Conservation (phyloP, 176 grass and related monocot genomes). For the Avena atlantica region DNA sequence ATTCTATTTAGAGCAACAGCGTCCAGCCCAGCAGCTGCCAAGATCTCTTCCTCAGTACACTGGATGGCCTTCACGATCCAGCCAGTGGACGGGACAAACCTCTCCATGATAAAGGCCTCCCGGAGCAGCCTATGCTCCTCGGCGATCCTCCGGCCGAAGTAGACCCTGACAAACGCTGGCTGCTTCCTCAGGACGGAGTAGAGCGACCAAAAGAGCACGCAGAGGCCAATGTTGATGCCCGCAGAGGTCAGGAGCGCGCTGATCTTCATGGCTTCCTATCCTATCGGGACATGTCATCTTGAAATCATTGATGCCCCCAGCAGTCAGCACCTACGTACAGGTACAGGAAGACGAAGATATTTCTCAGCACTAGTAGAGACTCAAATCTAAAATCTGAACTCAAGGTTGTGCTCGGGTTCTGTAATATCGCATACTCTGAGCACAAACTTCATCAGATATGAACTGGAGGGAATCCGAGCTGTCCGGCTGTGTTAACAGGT, state of each 20-base stretch:
- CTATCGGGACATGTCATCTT: conserved; percentile 37
- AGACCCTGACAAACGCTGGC: conserved; percentile 79
- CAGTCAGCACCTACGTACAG: neutral
- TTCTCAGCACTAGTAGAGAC: neutral
- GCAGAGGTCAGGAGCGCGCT: conserved; percentile 85
- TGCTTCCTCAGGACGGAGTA: conserved; percentile 94
- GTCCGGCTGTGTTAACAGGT: conserved; percentile 1
- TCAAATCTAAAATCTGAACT: neutral
- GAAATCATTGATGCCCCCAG: neutral
- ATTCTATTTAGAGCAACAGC: conserved; percentile 87
- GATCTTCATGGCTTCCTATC: conserved; percentile 60
- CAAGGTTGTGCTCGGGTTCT: neutral
- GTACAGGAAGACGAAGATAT: neutral
- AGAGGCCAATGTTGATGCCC: conserved; percentile 89
- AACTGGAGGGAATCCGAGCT: neutral
- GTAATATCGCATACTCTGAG: neutral
- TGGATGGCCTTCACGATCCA: conserved; percentile 88
- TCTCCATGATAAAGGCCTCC: conserved; percentile 76
- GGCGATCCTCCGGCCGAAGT: conserved; percentile 78
- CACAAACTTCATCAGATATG: neutral
- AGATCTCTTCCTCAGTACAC: conserved; percentile 81
- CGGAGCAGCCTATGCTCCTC: conserved; percentile 61
- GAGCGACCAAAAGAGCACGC: conserved; percentile 70
- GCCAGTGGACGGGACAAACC: conserved; percentile 71
- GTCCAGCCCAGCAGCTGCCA: conserved; percentile 78